These are phyloP conservation scores for Fonsecaea erecta DNA, from an alignment of 2,329 filamentous ascomycete genomes.

Conservation along the genomic window DNA sequence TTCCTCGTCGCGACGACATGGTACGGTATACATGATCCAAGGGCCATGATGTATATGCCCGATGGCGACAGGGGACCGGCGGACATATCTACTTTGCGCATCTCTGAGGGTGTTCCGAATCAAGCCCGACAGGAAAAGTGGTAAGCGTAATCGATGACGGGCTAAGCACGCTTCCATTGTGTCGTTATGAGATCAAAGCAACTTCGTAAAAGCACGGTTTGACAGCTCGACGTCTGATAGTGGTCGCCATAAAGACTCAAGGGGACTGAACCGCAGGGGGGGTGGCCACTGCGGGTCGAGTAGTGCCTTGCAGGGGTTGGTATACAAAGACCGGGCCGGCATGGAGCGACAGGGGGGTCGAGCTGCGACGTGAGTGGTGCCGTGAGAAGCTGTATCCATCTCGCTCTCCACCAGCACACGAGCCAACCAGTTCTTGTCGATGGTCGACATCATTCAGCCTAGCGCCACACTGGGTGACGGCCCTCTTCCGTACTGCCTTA, in stretches of 20 bases:
- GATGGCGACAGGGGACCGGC: slow-evolving; percentile 1
- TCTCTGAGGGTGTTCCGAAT: slow-evolving; percentile 7
- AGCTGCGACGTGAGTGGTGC: background rate
- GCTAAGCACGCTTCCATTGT: slow-evolving; percentile 15
- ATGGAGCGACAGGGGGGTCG: background rate
- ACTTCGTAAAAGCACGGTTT: slow-evolving; percentile 2
- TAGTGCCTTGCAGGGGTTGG: background rate
- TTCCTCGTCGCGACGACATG: slow-evolving; percentile 25
- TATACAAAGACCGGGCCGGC: background rate
- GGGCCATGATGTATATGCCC: slow-evolving; percentile 1
- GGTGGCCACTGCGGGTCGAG: slow-evolving; percentile 2
- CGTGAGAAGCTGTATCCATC: background rate
- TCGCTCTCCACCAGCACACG: background rate
- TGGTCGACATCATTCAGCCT: background rate
- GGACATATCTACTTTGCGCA: slow-evolving; percentile 13
- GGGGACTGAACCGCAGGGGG: slow-evolving; percentile 1
- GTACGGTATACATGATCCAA: slow-evolving; percentile 10
- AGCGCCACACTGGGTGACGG: background rate
- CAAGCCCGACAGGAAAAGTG: slow-evolving; percentile 6
- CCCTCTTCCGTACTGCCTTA: background rate
- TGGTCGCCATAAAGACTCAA: slow-evolving; percentile 11
- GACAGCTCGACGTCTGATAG: slow-evolving; percentile 11
- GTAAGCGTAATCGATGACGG: slow-evolving; percentile 14
- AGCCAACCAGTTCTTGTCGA: background rate
- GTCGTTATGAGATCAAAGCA: slow-evolving; percentile 2